Evolutionary conservation across 345 rosid species (phyloP).

Genomic region (Capsella bursapastoris): DNA sequence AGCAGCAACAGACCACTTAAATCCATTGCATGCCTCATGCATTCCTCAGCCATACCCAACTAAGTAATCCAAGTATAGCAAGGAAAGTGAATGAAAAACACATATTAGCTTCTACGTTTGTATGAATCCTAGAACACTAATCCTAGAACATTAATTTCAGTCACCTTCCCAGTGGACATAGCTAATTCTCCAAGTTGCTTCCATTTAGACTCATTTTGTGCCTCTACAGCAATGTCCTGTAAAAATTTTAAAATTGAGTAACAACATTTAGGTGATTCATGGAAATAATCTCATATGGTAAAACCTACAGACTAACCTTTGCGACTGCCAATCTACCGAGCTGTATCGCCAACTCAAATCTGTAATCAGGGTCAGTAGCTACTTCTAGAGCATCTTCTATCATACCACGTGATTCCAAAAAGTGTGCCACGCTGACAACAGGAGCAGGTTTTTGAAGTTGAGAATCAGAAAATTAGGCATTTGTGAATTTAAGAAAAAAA

Average conservation of each 20-base stretch:
- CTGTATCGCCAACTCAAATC: conserved; percentile 86
- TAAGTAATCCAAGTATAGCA: conserved; percentile 48
- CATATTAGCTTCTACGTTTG: conserved; percentile 25
- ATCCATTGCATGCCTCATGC: conserved; percentile 87
- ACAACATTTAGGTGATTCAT: conserved; percentile 11
- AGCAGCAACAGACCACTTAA: conserved; percentile 94
- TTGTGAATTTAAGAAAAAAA: neutral
- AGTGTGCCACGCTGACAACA: conserved; percentile 74
- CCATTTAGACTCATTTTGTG: conserved; percentile 86
- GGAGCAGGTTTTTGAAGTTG: conserved; percentile 32
- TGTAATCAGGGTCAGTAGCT: conserved; percentile 86
- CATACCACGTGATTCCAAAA: conserved; percentile 94
- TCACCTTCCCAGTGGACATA: conserved; percentile 85
- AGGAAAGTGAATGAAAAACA: conserved; percentile 12
- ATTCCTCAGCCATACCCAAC: conserved; percentile 95
- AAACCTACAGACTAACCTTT: conserved; percentile 52
- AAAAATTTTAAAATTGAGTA: conserved; percentile 29
- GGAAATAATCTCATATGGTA: conserved; percentile 5
- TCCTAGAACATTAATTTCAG: conserved; percentile 8
- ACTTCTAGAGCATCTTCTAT: conserved; percentile 82
- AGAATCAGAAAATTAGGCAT: conserved; percentile 16
- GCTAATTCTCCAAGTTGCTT: conserved; percentile 92
- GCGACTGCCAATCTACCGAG: conserved; percentile 83
- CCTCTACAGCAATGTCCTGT: conserved; percentile 78
- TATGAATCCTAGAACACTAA: conserved; percentile 21